These are phyloP conservation scores for Geotrichum ghanense DNA, from an alignment of 805 yeast genomes.

Conservation along the genomic window DNA sequence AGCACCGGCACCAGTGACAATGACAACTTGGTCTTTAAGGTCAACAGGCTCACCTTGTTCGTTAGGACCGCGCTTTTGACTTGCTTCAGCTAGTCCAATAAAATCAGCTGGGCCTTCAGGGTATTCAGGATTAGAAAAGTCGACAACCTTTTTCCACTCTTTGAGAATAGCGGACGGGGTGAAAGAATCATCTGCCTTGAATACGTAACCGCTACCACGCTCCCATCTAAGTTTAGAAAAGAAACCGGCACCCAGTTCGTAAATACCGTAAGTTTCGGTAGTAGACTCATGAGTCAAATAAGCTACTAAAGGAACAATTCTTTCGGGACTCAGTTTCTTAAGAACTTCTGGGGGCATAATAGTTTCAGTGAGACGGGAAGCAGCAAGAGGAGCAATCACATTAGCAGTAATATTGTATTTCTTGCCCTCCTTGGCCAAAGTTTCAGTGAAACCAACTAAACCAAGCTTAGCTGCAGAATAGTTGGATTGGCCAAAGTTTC, in stretches of 20 bases:
- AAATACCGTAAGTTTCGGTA: slow-evolving; percentile 61
- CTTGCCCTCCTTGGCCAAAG: slow-evolving; percentile 88
- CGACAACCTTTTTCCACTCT: slow-evolving; percentile 50
- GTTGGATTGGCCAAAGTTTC: slow-evolving; percentile 94
- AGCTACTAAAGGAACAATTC: slow-evolving; percentile 83
- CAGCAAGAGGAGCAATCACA: slow-evolving; percentile 88
- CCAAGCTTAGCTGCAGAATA: slow-evolving; percentile 91
- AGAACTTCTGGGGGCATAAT: slow-evolving; percentile 78
- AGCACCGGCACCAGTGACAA: slow-evolving; percentile 90
- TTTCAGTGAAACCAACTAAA: slow-evolving; percentile 83
- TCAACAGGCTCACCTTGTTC: slow-evolving; percentile 52
- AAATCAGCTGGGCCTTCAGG: slow-evolving; percentile 71
- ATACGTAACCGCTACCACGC: slow-evolving; percentile 74
- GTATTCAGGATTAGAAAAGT: slow-evolving; percentile 48
- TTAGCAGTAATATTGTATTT: slow-evolving; percentile 76
- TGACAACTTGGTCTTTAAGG: slow-evolving; percentile 72
- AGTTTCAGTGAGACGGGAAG: slow-evolving; percentile 91
- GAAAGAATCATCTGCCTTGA: slow-evolving; percentile 64
- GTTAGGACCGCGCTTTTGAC: slow-evolving; percentile 39
- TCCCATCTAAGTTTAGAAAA: slow-evolving; percentile 92
- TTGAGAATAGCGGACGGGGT: slow-evolving; percentile 78
- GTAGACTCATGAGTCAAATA: slow-evolving; percentile 60
- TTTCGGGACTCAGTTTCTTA: slow-evolving; percentile 72
- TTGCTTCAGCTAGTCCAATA: slow-evolving; percentile 42
- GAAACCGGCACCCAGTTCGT: slow-evolving; percentile 91